Conservation (phyloP, 768 basidiomycete species). For the Megacollybia marginata region DNA sequence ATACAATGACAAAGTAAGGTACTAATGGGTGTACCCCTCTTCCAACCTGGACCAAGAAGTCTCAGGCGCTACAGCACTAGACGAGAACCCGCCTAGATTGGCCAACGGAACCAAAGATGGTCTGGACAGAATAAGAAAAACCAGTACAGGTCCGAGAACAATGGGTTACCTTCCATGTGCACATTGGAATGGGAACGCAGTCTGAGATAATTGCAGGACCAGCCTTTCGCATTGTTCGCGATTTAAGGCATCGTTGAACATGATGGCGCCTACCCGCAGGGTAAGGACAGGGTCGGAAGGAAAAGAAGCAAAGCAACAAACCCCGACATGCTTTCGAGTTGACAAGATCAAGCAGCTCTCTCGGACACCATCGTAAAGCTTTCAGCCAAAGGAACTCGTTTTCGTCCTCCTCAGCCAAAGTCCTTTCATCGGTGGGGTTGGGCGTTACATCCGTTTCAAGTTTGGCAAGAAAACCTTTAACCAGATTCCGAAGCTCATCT, state of each 20-base stretch:
- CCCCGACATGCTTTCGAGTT: constrained; percentile 97
- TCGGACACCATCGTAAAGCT: constrained; percentile 78
- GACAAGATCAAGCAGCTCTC: constrained; percentile 70
- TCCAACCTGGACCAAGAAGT: constrained; percentile 5
- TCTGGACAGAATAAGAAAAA: constrained; percentile 19
- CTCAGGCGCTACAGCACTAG: not conserved
- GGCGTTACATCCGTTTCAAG: constrained; percentile 39
- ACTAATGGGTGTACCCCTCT: not conserved
- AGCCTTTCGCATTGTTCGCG: constrained; percentile 63
- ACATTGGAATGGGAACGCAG: constrained; percentile 88
- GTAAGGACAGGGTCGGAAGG: not conserved
- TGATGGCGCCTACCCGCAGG: constrained; percentile 82
- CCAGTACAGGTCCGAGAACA: constrained; percentile 2
- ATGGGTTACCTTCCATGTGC: constrained; percentile 77
- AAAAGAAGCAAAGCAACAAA: constrained; percentile 22
- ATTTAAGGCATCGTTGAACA: constrained; percentile 86
- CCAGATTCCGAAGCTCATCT: constrained; percentile 66
- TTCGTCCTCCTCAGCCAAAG: constrained; percentile 9
- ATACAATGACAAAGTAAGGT: no score
- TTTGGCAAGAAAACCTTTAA: constrained; percentile 66
- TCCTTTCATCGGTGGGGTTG: constrained; percentile 6
- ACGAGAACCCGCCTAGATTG: constrained; percentile 13
- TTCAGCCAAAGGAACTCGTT: constrained; percentile 52
- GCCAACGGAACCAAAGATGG: constrained; percentile 51
- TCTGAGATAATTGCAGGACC: constrained; percentile 57